Evolutionary conservation across 1,284 basidiomycete genomes (phyloP).

Genomic region (Puccinia polysora): DNA sequence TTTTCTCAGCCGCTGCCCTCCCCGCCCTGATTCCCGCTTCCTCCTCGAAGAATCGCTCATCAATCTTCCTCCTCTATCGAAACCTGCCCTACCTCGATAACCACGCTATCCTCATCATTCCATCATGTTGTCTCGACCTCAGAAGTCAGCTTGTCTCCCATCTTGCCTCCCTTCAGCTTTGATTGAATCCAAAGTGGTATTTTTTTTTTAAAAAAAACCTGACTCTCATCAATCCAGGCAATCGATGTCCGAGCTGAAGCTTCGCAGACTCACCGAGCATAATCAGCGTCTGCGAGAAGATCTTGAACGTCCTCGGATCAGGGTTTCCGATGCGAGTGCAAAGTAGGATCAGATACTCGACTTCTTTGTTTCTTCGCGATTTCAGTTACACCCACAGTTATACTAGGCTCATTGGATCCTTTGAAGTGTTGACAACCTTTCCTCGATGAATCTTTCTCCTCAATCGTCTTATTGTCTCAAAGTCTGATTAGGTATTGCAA

Average conservation of each 20-base stretch:
- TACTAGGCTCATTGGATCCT: slow-evolving; percentile 15
- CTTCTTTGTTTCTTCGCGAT: background rate
- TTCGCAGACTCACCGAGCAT: slow-evolving; percentile 84
- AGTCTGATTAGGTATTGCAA: slow-evolving; percentile 88
- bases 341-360: slow-evolving; percentile 61
- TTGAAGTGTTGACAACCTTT: background rate
- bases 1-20: too few species aligned
- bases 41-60: too few species aligned
- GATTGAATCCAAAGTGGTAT: background rate
- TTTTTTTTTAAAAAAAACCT: background rate
- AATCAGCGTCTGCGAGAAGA: slow-evolving; percentile 87
- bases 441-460: too few species aligned
- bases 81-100: background rate
- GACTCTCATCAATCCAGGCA: slow-evolving; percentile 51
- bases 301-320: slow-evolving; percentile 74
- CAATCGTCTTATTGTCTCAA: slow-evolving; percentile 43
- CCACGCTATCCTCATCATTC: background rate
- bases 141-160: slow-evolving; percentile 16
- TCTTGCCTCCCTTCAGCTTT: background rate
- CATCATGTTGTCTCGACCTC: slow-evolving; percentile 39
- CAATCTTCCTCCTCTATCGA: background rate
- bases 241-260: slow-evolving; percentile 88
- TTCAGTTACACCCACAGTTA: slow-evolving; percentile 22
- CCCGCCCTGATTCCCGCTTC: too few species aligned
- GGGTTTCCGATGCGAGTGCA: slow-evolving; percentile 82